These are phyloP conservation scores for Rhodotorula sp. DNA, from an alignment of 1,284 basidiomycete species.

Conservation along the genomic window DNA sequence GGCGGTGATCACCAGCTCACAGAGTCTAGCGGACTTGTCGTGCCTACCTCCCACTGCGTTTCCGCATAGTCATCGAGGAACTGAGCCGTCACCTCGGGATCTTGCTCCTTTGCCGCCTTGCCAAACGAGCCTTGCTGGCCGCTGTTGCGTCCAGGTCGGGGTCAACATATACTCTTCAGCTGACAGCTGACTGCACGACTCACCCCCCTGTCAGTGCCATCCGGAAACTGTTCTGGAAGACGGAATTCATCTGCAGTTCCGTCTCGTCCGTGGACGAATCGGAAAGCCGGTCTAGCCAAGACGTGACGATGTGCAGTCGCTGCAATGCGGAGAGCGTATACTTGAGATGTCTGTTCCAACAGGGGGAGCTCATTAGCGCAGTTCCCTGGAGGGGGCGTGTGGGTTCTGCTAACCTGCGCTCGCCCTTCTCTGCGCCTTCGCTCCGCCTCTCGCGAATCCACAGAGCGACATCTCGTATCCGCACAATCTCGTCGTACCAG, in stretches of 20 bases:
- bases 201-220: slow-evolving; percentile 85
- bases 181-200: slow-evolving; percentile 45
- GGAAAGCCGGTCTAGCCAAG: slow-evolving; percentile 46
- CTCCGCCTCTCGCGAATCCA: slow-evolving; percentile 64
- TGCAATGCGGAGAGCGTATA: slow-evolving; percentile 65
- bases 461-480: slow-evolving; percentile 64
- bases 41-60: slow-evolving; percentile 74
- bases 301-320: slow-evolving; percentile 71
- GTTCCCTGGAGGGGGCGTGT: slow-evolving; percentile 1
- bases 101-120: slow-evolving; percentile 66
- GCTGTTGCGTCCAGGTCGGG: slow-evolving; percentile 52
- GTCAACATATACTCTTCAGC: background rate
- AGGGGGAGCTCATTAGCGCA: background rate
- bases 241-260: slow-evolving; percentile 65
- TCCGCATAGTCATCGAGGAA: slow-evolving; percentile 72
- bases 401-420: slow-evolving; percentile 56
- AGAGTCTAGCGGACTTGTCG: too few species aligned
- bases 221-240: slow-evolving; percentile 60
- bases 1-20: too few species aligned
- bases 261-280: slow-evolving; percentile 18
- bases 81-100: slow-evolving; percentile 32
- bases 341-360: slow-evolving; percentile 64
- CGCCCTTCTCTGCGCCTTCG: slow-evolving; percentile 58
- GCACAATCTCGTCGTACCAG: slow-evolving; percentile 80
- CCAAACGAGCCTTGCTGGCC: slow-evolving; percentile 91